A percentile compares a stretch with the other conserved stretches of the same genome.
These are phyloP conservation scores for Podospora pseudocomata DNA, from an alignment of 495 filamentous ascomycete genomes.

Conservation along the genomic window DNA sequence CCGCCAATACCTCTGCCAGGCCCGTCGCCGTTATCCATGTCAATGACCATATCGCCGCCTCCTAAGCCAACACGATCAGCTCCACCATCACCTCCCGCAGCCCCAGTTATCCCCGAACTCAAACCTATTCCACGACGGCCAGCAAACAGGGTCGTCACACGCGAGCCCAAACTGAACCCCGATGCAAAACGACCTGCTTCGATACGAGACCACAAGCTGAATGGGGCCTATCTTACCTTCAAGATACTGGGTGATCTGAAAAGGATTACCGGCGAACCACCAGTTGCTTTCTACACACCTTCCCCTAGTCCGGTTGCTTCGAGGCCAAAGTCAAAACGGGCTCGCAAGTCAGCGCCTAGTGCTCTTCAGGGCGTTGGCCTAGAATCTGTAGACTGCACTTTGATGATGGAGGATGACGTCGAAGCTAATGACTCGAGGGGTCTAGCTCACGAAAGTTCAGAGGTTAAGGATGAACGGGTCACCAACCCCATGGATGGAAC, in stretches of 20 bases:
- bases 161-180: slow-evolving; percentile 29
- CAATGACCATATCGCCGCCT: background rate
- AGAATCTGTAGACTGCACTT: background rate
- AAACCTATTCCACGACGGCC: slow-evolving; percentile 2
- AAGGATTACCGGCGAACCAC: slow-evolving; percentile 23
- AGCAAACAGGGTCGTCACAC: background rate
- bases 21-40: slow-evolving; percentile 1
- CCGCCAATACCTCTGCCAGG: background rate
- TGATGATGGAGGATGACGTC: background rate
- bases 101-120: background rate
- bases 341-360: slow-evolving; percentile 29
- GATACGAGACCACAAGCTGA: slow-evolving; percentile 35
- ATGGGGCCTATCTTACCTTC: slow-evolving; percentile 34
- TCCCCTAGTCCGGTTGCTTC: slow-evolving; percentile 9
- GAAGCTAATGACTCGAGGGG: background rate
- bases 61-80: background rate
- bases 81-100: background rate
- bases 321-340: slow-evolving; percentile 26
- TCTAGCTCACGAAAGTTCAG: background rate
- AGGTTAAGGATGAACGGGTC: background rate
- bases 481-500: background rate
- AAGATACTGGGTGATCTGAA: slow-evolving; percentile 29
- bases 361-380: slow-evolving; percentile 7
- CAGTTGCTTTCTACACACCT: slow-evolving; percentile 1
- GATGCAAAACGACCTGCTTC: slow-evolving; percentile 35